These are phyloP conservation scores for Debaryomyces coudertii DNA, from an alignment of 1,139 yeast genomes.

Conservation along the genomic window DNA sequence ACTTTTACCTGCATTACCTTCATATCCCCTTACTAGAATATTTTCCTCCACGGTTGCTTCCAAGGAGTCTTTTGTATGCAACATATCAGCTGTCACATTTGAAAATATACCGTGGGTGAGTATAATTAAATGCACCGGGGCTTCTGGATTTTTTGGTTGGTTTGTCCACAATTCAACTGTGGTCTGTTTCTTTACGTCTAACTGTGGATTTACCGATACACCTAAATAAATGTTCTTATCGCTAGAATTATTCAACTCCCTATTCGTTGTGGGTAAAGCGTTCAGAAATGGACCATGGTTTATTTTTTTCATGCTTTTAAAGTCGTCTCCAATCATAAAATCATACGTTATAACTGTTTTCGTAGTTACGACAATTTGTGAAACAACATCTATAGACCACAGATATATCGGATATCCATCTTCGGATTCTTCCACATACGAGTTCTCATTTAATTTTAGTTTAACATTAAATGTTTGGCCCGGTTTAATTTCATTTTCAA, in stretches of 20 bases:
- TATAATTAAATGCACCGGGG: constrained; percentile 71
- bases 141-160: constrained; percentile 38
- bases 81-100: constrained; percentile 86
- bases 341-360: constrained; percentile 71
- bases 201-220: constrained; percentile 23
- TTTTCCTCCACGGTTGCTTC: constrained; percentile 64
- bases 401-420: constrained; percentile 45
- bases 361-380: constrained; percentile 78
- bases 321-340: constrained; percentile 55
- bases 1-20: constrained; percentile 84
- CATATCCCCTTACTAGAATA: constrained; percentile 76
- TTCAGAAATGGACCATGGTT: constrained; percentile 29
- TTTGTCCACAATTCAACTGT: constrained; percentile 75
- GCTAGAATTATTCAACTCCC: constrained; percentile 4
- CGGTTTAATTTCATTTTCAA: constrained; percentile 57
- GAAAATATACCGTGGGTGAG: constrained; percentile 92
- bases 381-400: constrained; percentile 82
- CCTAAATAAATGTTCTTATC: constrained; percentile 17
- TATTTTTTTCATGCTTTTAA: constrained; percentile 33
- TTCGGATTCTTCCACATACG: constrained; percentile 23
- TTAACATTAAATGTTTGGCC: constrained; percentile 59
- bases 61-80: constrained; percentile 77
- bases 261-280: constrained; percentile 21
- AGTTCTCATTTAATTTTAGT: constrained; percentile 51
- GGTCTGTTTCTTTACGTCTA: constrained; percentile 50